Evolutionary conservation across 306 rosid genomes (phyloP).

Genomic region (Vigna mungo): DNA sequence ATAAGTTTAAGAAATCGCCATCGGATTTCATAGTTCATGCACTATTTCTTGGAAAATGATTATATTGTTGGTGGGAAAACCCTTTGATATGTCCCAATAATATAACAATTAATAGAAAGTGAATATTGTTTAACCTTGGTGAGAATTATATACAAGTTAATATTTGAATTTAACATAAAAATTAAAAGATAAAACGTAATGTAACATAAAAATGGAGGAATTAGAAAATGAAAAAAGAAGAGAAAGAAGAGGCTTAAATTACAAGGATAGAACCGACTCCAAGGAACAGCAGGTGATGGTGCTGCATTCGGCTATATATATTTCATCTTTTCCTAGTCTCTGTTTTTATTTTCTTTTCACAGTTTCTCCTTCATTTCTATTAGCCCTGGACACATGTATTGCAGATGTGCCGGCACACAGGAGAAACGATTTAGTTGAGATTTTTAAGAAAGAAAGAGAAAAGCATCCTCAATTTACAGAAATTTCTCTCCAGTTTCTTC

Average conservation of each 20-base stretch:
- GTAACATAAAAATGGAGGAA: background rate
- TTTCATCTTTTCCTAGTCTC: conserved; percentile 16
- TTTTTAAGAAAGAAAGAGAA: conserved; percentile 45
- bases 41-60: too few relatives aligned
- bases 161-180: too few relatives aligned
- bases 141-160: too few relatives aligned
- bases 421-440: conserved; percentile 41
- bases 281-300: conserved; percentile 18
- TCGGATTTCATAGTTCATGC: too few relatives aligned
- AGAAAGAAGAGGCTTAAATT: too few relatives aligned
- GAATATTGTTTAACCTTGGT: too few relatives aligned
- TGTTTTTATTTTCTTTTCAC: background rate
- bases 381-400: conserved; percentile 56
- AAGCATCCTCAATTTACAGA: conserved; percentile 66
- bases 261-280: conserved; percentile 46
- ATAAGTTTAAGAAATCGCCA: too few relatives aligned
- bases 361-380: conserved; percentile 46
- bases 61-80: too few relatives aligned
- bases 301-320: conserved; percentile 23
- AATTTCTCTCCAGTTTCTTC: conserved; percentile 57
- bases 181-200: background rate
- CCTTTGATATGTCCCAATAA: too few relatives aligned
- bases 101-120: too few relatives aligned
- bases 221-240: too few relatives aligned
- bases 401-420: conserved; percentile 61